Evolutionary conservation across 495 filamentous ascomycete genomes (phyloP), one percentile per base, ranked within the genome.

Genomic region (Hapsidospora chrysogenum): DNA sequence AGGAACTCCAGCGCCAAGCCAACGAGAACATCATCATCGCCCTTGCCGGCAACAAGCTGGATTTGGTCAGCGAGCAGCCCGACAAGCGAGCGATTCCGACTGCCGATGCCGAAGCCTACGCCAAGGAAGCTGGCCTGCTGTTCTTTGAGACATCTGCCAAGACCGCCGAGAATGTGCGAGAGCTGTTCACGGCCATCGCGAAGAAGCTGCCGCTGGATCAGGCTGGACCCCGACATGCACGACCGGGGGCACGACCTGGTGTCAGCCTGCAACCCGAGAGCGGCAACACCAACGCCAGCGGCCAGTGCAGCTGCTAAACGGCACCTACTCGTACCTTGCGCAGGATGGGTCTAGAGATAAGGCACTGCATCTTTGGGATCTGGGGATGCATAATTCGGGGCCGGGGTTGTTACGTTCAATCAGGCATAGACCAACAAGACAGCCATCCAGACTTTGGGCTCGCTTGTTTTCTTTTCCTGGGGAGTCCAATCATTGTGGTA

Each of bases 1-100:
- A 96, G 59, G 92, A 97, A 50, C 73, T 97, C 23, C 92, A 97
- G 58, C 74, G 89, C 40, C 89, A 97, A 64, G 92, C 92, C 27
- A 96, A 96, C 61, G 89, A 96, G 60, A 96, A 96, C 57, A 96
- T 97, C 56, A 84, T 97, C 48, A 97, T 97, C 54, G 89, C 89
- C 19, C 71, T 97, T 17, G 89, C 92, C 19, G 89, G 89, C 30
- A 97, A 97, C 69, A 97, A 97, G 63, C 60, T 92, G 42, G 89
- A 97, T 70, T 63, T 97, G 41, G 89, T 92, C 32, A 77, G 72
- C 33, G 83, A 85, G 46, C 75, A 78, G 41, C 86, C 87, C 17
- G 82, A 89, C 52, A 95, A 95, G 71, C 77, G 89, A 45, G 92
- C 85, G 3, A 85, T 97, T 37, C 51, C 72, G 22, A 78, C 82